Evolutionary conservation across 148 eudicot genomes (phyloP).

Genomic region (Silene uniflora): DNA sequence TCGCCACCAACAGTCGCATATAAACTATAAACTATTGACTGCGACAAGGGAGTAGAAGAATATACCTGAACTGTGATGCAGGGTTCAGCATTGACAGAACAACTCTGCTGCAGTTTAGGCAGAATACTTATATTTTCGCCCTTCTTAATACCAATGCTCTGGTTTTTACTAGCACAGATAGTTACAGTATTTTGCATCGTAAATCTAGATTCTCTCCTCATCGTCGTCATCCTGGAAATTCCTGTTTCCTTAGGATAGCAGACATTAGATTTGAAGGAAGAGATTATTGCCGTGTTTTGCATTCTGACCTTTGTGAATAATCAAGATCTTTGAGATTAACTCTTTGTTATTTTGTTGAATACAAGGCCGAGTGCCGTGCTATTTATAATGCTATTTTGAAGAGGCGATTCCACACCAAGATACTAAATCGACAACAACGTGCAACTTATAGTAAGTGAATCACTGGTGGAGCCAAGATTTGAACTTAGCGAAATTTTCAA

Average conservation of each 20-base stretch:
- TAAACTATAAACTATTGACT: no score
- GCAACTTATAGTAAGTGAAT: neutral
- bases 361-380: neutral
- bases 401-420: neutral
- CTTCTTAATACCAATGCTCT: neutral
- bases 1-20: no score
- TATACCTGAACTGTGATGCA: no score
- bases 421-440: neutral
- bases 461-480: neutral
- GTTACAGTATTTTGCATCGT: neutral
- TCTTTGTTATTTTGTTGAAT: neutral
- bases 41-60: no score
- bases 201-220: neutral
- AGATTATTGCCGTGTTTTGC: neutral
- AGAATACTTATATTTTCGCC: neutral
- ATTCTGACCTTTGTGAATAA: neutral
- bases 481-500: neutral
- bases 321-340: neutral
- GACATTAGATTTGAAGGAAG: neutral
- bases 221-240: neutral
- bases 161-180: neutral
- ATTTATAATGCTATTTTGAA: neutral
- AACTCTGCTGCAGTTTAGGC: neutral
- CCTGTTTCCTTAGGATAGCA: neutral
- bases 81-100: neutral